Evolutionary conservation across 2,329 filamentous ascomycete genomes (phyloP).

Genomic region (Periconia sp.): DNA sequence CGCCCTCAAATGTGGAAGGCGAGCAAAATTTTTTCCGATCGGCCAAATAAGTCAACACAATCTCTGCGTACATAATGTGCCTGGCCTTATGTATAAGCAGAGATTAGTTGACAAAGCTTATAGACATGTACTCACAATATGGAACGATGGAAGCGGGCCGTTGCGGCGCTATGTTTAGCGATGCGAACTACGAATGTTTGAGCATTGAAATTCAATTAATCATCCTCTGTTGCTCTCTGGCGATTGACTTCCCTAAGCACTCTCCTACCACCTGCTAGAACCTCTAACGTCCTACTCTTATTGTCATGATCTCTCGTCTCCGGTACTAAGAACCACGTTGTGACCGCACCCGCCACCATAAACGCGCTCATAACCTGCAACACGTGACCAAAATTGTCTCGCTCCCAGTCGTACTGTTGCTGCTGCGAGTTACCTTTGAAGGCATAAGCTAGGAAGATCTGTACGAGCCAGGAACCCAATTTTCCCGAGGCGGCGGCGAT

Average conservation of each 20-base stretch:
- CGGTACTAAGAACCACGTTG: conserved; percentile 39
- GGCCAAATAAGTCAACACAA: too few relatives aligned
- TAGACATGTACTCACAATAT: too few relatives aligned
- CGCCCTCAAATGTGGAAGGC: too few relatives aligned
- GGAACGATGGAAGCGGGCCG: too few relatives aligned
- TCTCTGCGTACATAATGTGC: too few relatives aligned
- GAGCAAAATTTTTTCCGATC: too few relatives aligned
- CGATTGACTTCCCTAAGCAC: conserved; percentile 38
- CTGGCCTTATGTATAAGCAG: too few relatives aligned
- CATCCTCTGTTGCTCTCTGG: conserved; percentile 29
- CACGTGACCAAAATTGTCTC: conserved; percentile 36
- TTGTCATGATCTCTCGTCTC: conserved; percentile 42
- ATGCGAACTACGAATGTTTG: too few relatives aligned
- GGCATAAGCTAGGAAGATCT: conserved; percentile 45
- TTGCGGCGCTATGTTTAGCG: too few relatives aligned
- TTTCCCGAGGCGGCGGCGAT: conserved; percentile 62
- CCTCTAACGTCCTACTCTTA: conserved; percentile 39
- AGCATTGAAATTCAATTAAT: too few relatives aligned
- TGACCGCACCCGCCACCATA: conserved; percentile 40
- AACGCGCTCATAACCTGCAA: conserved; percentile 42
- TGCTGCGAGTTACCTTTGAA: conserved; percentile 25
- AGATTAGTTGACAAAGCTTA: too few relatives aligned
- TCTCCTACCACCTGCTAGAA: conserved; percentile 37
- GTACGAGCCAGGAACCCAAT: conserved; percentile 56
- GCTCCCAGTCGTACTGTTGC: conserved; percentile 28